phyloP scores from a whole-genome alignment of 164 flowering plant species.

The Aristolochia fimbriata region DNA sequence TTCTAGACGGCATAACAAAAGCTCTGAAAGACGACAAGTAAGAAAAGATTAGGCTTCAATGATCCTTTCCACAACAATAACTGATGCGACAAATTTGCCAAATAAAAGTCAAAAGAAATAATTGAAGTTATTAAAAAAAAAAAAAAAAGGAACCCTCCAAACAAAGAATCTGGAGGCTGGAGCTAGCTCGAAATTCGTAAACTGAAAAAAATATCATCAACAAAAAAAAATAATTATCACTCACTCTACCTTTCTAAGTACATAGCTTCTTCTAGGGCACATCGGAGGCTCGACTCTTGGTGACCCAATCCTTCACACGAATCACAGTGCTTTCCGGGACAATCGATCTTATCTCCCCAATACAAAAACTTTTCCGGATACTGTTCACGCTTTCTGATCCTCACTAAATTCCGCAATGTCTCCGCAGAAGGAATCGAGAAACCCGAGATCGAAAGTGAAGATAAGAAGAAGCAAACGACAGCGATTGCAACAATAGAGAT shows the following conservation, averaged over 20 bases:
- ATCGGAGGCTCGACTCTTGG: slow-evolving; percentile 92
- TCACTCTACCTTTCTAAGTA: slow-evolving; percentile 56
- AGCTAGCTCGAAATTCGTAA: background rate
- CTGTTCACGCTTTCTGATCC: background rate
- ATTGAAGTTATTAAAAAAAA: background rate
- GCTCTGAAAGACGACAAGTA: slow-evolving; percentile 39
- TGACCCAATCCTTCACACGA: slow-evolving; percentile 93
- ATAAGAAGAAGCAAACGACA: slow-evolving; percentile 34
- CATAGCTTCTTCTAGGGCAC: slow-evolving; percentile 97
- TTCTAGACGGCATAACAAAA: slow-evolving; percentile 94
- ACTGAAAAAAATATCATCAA: background rate
- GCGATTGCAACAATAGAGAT: slow-evolving; percentile 29
- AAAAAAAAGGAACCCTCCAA: background rate
- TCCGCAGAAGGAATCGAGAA: slow-evolving; percentile 21
- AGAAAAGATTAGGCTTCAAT: background rate
- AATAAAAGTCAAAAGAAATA: background rate
- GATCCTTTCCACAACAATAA: background rate
- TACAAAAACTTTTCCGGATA: slow-evolving; percentile 49
- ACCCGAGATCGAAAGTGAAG: slow-evolving; percentile 26
- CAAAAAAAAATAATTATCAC: background rate
- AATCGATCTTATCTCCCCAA: slow-evolving; percentile 87
- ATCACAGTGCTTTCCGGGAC: slow-evolving; percentile 94
- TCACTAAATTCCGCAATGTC: slow-evolving; percentile 4
- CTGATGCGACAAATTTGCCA: background rate
- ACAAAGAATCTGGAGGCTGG: background rate